Evolutionary conservation across 2,329 filamentous ascomycete genomes (phyloP), one percentile per base, ranked within the genome.

Genomic region (Nothophaeocryptopus gaeumannii): DNA sequence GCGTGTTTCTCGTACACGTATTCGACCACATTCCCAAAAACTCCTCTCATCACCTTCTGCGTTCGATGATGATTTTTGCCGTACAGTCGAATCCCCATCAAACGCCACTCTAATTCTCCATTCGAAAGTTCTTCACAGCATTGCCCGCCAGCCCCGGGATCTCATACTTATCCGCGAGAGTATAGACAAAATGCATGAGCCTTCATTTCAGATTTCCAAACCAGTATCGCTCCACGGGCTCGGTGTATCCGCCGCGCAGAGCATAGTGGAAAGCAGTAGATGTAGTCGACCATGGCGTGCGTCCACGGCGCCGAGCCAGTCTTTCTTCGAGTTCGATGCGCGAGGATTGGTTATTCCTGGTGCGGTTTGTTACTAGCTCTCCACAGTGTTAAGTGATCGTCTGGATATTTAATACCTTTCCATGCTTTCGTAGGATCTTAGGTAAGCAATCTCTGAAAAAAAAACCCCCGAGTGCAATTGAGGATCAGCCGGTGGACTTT

Each of bases 231-330:
- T n/a, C n/a, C n/a, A n/a, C n/a, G n/a, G 14, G 29, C 11, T 42
- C 12, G 2, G 4, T 34, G 8, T 14, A 5, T 14, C 30, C 39
- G n/a, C 8, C 2, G 14, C 12, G 10, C 14, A 35, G 5, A 5
- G 15, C 31, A 5, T 39, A 47, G 11, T 10, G 2, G 26, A 41
- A 41, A 13, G 33, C n/a, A n/a, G 44, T 47, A 44, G 13, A 52
- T 16, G 39, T 47, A 44, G 11, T 29, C 16, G 12, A 52, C 14
- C 33, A 52, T 44, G 9, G 49, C 38, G 5, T 52, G 49, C 38
- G 5, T 52, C 15, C 14, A 52, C 39, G n/a, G 49, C 39, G 14
- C 36, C 39, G 13, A 42, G 49, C 16, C 42, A 16, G 34, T 52
- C 43, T 13, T 47, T 44, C 10, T 43, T 26, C n/a, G 26, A 52